phyloP scores from a whole-genome alignment of 106 monocot genomes.

The Cymbidium sinense region DNA sequence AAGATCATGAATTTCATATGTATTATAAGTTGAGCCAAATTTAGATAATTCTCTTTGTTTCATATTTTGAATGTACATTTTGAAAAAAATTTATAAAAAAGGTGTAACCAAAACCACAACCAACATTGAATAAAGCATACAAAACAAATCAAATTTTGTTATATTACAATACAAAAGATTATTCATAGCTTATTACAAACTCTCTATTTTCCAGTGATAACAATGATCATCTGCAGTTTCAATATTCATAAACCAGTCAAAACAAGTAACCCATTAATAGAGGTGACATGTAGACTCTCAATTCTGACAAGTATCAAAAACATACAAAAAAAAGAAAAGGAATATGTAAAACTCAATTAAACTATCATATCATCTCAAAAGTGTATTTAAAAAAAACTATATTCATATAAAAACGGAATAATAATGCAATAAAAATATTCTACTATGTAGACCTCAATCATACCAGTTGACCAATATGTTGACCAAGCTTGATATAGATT shows the following conservation, averaged over 20 bases:
- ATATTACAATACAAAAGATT: background rate
- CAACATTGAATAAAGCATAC: background rate
- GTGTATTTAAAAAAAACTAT: background rate
- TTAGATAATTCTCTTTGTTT: too few species aligned
- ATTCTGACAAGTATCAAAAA: background rate
- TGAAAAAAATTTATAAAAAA: too few species aligned
- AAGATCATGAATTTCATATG: too few species aligned
- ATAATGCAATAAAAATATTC: background rate
- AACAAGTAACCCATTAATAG: background rate
- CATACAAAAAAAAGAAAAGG: background rate
- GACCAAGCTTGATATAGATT: conserved; percentile 96
- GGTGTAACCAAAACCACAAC: background rate
- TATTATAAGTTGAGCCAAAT: too few species aligned
- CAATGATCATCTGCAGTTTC: too few species aligned
- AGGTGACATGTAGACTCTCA: background rate
- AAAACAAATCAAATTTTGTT: background rate
- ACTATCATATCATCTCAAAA: background rate
- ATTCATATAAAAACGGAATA: background rate
- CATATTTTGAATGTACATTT: too few species aligned
- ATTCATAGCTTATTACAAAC: background rate
- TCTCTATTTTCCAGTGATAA: background rate
- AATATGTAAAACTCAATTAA: background rate
- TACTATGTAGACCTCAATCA: background rate
- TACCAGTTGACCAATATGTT: conserved; percentile 85
- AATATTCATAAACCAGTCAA: background rate